These are phyloP conservation scores for Periglandula ipomoeae DNA, from an alignment of 2,329 filamentous ascomycete species.

Conservation along the genomic window DNA sequence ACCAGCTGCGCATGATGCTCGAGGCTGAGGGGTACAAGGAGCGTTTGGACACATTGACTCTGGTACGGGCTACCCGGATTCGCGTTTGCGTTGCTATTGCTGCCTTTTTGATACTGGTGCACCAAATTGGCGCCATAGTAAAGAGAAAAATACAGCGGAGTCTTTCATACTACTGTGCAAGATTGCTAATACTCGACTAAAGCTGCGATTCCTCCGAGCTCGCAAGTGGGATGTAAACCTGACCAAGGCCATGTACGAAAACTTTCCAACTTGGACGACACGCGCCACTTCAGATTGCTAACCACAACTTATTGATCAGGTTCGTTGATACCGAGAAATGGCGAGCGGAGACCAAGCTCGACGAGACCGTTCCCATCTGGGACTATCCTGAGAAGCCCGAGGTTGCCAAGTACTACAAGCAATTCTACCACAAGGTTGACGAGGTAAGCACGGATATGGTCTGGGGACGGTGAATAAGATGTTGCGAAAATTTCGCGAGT, in stretches of 20 bases:
- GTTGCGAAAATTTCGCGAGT: background rate
- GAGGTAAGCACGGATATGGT: constrained; percentile 40
- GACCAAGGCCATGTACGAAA: constrained; percentile 75
- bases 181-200: background rate
- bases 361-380: constrained; percentile 71
- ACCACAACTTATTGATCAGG: constrained; percentile 41
- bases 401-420: constrained; percentile 86
- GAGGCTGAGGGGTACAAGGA: constrained; percentile 76
- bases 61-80: constrained; percentile 47
- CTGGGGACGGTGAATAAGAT: background rate
- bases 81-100: background rate
- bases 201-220: constrained; percentile 86
- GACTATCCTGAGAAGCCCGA: constrained; percentile 78
- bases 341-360: constrained; percentile 78
- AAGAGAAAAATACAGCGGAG: background rate
- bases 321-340: constrained; percentile 86
- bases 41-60: constrained; percentile 81
- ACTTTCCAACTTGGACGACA: background rate
- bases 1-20: constrained; percentile 75
- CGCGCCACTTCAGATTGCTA: background rate
- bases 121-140: background rate
- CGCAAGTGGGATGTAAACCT: constrained; percentile 86
- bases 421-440: constrained; percentile 98
- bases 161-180: background rate
- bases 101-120: background rate